phyloP scores from a whole-genome alignment of 768 basidiomycete genomes.

The Neoboletus subvelutipes region DNA sequence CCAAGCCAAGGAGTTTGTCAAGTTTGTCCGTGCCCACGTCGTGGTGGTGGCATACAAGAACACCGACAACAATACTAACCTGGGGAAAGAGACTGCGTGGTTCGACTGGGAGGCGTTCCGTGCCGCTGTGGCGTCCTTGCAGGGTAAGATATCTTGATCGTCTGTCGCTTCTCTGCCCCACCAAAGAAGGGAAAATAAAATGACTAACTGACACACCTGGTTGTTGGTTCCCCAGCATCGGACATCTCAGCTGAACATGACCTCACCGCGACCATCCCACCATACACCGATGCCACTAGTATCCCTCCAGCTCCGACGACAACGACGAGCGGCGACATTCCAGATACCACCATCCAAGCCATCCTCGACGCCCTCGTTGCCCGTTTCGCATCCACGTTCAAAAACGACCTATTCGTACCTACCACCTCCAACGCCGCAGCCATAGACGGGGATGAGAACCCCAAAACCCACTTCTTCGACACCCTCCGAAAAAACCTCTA shows the following conservation, averaged over 20 bases:
- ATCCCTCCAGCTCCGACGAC: background rate
- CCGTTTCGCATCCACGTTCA: background rate
- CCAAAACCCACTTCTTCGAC: background rate
- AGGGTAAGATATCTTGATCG: background rate
- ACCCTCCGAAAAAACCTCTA: conserved; percentile 5
- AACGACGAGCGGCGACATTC: no score
- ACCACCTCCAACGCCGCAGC: no score
- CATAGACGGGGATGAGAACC: background rate
- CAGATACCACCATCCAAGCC: background rate
- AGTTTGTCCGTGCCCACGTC: conserved; percentile 2
- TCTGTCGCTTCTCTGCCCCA: background rate
- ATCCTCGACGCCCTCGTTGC: conserved; percentile 3
- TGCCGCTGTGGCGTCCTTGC: background rate
- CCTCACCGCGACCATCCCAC: background rate
- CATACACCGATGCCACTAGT: background rate
- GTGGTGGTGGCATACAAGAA: background rate
- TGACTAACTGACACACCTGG: background rate
- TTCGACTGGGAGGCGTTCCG: conserved; percentile 3
- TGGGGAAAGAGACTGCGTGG: background rate
- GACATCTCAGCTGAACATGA: background rate
- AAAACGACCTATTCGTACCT: background rate
- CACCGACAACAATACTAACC: background rate
- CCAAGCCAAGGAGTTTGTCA: conserved; percentile 6
- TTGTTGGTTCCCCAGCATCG: background rate
- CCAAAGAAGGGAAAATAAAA: background rate